Percentiles rank a stretch among this genome's conserved stretches.
phyloP scores from a whole-genome alignment of 1,284 basidiomycete species.

The Polyporus tsugae region DNA sequence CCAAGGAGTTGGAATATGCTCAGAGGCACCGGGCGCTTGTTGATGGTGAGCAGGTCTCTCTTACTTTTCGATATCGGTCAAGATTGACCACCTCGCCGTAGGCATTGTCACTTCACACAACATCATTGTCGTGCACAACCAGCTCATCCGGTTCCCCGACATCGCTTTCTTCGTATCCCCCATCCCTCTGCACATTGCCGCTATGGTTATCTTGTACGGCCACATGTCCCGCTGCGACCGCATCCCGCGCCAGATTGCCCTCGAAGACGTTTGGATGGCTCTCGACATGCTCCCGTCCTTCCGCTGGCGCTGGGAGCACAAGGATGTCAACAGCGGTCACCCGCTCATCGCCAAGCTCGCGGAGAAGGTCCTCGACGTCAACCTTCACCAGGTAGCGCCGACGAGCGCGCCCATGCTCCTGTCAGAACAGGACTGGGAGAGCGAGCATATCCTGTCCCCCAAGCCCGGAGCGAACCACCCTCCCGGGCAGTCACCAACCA shows the following conservation, averaged over 20 bases:
- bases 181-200: conserved; percentile 84
- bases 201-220: conserved; percentile 87
- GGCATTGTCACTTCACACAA: conserved; percentile 86
- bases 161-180: conserved; percentile 87
- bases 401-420: conserved; percentile 65
- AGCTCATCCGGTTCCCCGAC: conserved; percentile 81
- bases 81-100: conserved; percentile 39
- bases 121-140: conserved; percentile 81
- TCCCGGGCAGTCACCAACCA: conserved; percentile 32
- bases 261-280: conserved; percentile 84
- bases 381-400: conserved; percentile 67
- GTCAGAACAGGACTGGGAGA: conserved; percentile 77
- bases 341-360: conserved; percentile 83
- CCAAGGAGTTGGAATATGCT: conserved; percentile 68
- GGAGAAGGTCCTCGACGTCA: conserved; percentile 76
- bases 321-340: conserved; percentile 77
- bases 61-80: conserved; percentile 16
- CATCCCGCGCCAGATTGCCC: conserved; percentile 66
- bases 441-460: conserved; percentile 45
- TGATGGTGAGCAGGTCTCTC: conserved; percentile 61
- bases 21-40: conserved; percentile 73
- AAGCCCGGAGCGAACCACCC: conserved; percentile 21
- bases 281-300: conserved; percentile 85
- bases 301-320: conserved; percentile 88
- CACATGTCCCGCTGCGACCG: conserved; percentile 79